Evolutionary conservation across 2,329 filamentous ascomycete genomes (phyloP).

Genomic region (Claviceps sp.): DNA sequence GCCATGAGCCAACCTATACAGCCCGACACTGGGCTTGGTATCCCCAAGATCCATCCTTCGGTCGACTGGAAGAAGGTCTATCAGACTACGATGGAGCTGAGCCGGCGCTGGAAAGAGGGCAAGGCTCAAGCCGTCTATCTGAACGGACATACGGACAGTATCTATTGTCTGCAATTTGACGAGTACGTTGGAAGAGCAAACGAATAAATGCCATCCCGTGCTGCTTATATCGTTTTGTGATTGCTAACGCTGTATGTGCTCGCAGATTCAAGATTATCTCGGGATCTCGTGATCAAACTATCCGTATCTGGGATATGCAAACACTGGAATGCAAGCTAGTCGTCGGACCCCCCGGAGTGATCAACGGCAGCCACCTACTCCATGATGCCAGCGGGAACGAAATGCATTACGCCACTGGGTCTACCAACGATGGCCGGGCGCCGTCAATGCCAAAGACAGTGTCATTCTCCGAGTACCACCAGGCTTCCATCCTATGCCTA

Average conservation of each 20-base stretch:
- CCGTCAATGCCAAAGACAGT: constrained; percentile 39
- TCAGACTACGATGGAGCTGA: constrained; percentile 59
- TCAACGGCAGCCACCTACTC: constrained; percentile 38
- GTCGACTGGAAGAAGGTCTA: constrained; percentile 85
- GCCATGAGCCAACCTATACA: constrained; percentile 40
- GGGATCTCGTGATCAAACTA: constrained; percentile 86
- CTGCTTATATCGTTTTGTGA: neutral
- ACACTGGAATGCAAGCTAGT: constrained; percentile 75
- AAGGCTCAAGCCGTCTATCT: constrained; percentile 75
- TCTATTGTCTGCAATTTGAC: constrained; percentile 97
- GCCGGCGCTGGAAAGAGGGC: constrained; percentile 65
- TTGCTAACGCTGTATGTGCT: constrained; percentile 3
- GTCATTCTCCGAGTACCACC: constrained; percentile 58
- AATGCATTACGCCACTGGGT: constrained; percentile 41
- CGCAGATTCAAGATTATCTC: constrained; percentile 83
- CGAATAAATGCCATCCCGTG: too few species aligned
- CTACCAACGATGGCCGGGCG: constrained; percentile 32
- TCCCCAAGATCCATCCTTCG: constrained; percentile 40
- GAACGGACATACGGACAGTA: constrained; percentile 86
- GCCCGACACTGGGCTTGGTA: constrained; percentile 42
- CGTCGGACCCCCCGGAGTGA: constrained; percentile 63
- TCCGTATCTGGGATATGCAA: constrained; percentile 90
- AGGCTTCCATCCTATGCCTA: constrained; percentile 84
- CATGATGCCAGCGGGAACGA: constrained; percentile 36
- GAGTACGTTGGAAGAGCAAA: constrained; percentile 45